A percentile compares a stretch with the other conserved stretches of the same genome.
phyloP scores from a whole-genome alignment of 176 grass and related monocot genomes.

The Thalia dealbata region DNA sequence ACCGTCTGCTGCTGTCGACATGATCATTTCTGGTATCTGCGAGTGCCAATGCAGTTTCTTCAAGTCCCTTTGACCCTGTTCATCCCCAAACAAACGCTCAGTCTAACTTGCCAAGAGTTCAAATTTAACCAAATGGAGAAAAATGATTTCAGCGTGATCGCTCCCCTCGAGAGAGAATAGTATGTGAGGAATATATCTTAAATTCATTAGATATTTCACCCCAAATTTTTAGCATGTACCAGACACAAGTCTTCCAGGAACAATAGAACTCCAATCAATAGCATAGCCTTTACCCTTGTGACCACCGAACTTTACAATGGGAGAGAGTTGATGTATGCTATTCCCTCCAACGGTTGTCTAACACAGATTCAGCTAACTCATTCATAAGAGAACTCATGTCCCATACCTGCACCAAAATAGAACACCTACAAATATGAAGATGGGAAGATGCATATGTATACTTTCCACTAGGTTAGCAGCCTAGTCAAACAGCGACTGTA shows the following conservation, averaged over 20 bases:
- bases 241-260: constrained; percentile 79
- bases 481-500: too few species aligned
- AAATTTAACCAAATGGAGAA: background rate
- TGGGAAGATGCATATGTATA: background rate
- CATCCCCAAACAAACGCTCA: constrained; percentile 12
- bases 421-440: background rate
- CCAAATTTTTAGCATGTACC: constrained; percentile 23
- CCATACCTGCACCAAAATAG: constrained; percentile 51
- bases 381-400: constrained; percentile 64
- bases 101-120: background rate
- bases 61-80: constrained; percentile 79
- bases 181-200: background rate
- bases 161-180: constrained; percentile 13
- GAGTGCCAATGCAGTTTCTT: constrained; percentile 89
- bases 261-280: constrained; percentile 77
- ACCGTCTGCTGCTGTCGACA: constrained; percentile 65
- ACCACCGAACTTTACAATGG: constrained; percentile 61
- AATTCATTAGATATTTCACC: background rate
- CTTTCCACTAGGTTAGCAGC: background rate
- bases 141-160: too few species aligned
- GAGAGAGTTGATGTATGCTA: constrained; percentile 36
- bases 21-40: constrained; percentile 74
- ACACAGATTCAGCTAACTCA: constrained; percentile 54
- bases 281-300: constrained; percentile 91
- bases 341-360: constrained; percentile 42